Conservation (phyloP, 1,284 basidiomycete species). For the Sutorius eximius region DNA sequence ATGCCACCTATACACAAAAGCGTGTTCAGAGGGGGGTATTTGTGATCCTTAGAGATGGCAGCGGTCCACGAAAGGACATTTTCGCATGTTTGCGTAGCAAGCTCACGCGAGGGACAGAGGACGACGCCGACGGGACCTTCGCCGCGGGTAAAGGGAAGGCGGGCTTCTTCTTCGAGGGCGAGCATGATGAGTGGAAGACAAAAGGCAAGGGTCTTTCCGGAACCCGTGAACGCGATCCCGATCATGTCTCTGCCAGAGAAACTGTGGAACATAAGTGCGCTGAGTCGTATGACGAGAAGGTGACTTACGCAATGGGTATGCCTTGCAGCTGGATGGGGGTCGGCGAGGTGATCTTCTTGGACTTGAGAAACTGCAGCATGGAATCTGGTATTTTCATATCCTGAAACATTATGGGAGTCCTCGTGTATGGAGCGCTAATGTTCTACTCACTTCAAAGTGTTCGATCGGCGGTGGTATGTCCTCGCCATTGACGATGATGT, state of each 20-base stretch:
- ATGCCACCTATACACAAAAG: conserved; percentile 97
- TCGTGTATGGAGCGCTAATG: background rate
- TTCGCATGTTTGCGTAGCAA: conserved; percentile 96
- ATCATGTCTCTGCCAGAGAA: conserved; percentile 92
- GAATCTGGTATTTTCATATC: conserved; percentile 97
- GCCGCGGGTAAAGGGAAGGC: conserved; percentile 85
- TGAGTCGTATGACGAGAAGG: conserved; percentile 1
- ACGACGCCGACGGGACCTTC: conserved; percentile 96
- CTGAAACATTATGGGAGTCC: conserved; percentile 39
- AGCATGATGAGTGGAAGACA: conserved; percentile 95
- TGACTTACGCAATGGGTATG: conserved; percentile 84
- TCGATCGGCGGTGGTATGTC: conserved; percentile 94
- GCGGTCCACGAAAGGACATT: conserved; percentile 86
- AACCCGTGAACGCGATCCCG: conserved; percentile 94
- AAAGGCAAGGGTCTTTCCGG: conserved; percentile 90
- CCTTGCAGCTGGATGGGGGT: conserved; percentile 98
- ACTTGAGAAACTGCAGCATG: conserved; percentile 80
- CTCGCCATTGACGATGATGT: conserved; percentile 91
- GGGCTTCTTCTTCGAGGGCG: conserved; percentile 89
- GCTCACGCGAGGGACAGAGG: conserved; percentile 92
- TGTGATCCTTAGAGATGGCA: conserved; percentile 75
- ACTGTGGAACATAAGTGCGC: conserved; percentile 39
- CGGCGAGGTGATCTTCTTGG: conserved; percentile 83
- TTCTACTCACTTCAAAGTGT: conserved; percentile 70
- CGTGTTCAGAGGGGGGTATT: conserved; percentile 84